phyloP scores from a whole-genome alignment of 1,139 yeast species.

The Pichia sp. region DNA sequence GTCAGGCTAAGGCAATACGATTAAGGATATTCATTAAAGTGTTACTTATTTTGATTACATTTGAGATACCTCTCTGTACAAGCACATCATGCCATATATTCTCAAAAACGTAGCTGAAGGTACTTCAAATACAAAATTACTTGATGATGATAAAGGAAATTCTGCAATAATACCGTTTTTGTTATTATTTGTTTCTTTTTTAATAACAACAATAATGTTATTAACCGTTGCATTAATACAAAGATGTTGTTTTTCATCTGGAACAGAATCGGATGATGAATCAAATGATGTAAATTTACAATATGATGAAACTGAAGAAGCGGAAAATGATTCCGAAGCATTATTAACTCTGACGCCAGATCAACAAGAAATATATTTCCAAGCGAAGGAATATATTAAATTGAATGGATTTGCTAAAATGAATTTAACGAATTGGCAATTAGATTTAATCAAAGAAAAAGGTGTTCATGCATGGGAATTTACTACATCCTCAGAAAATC shows the following conservation, averaged over 20 bases:
- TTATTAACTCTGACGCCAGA: constrained; percentile 59
- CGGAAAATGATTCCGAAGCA: constrained; percentile 57
- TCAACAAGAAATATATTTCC: constrained; percentile 75
- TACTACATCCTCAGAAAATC: constrained; percentile 58
- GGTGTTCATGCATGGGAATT: constrained; percentile 95
- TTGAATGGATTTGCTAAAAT: constrained; percentile 47
- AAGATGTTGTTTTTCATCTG: constrained; percentile 12
- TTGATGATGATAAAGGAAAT: not conserved
- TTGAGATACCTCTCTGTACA: not conserved
- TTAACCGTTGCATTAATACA: constrained; percentile 13
- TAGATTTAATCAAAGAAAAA: constrained; percentile 73
- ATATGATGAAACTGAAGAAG: constrained; percentile 47
- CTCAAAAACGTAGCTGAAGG: not conserved
- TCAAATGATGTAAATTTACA: constrained; percentile 47
- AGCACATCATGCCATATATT: not conserved
- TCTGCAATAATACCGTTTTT: constrained; percentile 18
- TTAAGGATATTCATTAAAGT: not conserved
- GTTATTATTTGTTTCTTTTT: constrained; percentile 19
- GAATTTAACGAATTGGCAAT: constrained; percentile 42
- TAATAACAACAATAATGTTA: constrained; percentile 14
- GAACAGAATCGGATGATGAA: constrained; percentile 16
- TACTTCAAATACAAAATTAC: not conserved
- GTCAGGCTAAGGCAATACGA: not conserved
- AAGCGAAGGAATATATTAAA: constrained; percentile 52
- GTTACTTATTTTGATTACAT: not conserved